Evolutionary conservation across 257 asterid species (phyloP), one percentile per base, ranked within the genome.

Genomic region (Nicotiana sylvestris): DNA sequence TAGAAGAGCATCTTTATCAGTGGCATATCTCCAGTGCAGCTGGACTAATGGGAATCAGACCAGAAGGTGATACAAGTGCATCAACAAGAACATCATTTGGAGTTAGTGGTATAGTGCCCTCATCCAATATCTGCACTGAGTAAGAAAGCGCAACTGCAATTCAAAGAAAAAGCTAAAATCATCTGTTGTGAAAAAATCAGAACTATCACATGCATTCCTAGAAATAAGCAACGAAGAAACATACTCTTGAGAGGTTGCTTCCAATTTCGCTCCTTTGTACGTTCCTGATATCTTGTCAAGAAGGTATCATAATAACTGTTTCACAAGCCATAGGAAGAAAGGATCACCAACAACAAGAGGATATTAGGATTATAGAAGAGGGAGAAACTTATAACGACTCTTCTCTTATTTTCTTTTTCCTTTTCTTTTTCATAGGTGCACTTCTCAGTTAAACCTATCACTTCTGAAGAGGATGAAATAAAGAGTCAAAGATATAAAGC

Each of bases 401-500:
- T 51, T 12, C 57, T 12, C 57, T 58, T 58, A n/a, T 58, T 58
- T 58, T 27, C 27, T 58, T 17, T 57, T 17, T 57, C 64, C 27
- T 57, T 57, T 57, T 8, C 2, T 4, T 58, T 53, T 58, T n/a
- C 65, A 58, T 18, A n/a, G 27, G 65, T 18, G 65, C 65, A 58
- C 30, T 58, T n/a, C 29, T 5, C 21, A 16, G 29, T n/a, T 18
- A 43, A 43, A 39, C 18, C 65, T 61, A 9, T 61, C 66, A 61
- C 32, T 21, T 61, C 15, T 61, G 66, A 3, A 4, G 17, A 61
- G 21, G 11, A 61, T 61, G 65, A 61, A 21, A 6, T 61, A 8
- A 21, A 61, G 25, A 3, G 13, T 18, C 4, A 61, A 61, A 6
- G 13, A 61, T 61, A 9, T 18, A 72, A 21, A 37, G 83, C 95